Percentiles rank a stretch among this genome's conserved stretches.
These are phyloP conservation scores for Pholiota adiposa DNA, from an alignment of 1,284 basidiomycete species.

Conservation along the genomic window DNA sequence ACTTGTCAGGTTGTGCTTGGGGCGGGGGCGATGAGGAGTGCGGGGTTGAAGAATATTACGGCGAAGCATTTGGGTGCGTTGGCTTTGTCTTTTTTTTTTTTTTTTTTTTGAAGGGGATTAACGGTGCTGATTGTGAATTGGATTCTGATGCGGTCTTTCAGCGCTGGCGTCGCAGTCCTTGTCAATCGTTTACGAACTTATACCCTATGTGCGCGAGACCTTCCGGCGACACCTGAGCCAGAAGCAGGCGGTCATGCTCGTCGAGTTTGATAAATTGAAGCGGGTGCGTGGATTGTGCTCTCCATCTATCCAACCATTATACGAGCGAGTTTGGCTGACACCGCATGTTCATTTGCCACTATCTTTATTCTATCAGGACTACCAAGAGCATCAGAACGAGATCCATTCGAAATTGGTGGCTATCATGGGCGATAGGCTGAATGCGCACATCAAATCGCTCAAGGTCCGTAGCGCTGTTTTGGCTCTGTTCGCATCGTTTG, in stretches of 20 bases:
- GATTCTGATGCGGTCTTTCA: conserved; percentile 32
- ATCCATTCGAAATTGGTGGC: conserved; percentile 97
- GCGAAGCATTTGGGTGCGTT: conserved; percentile 91
- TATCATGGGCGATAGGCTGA: conserved; percentile 97
- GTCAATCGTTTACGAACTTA: conserved; percentile 93
- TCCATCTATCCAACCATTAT: conserved; percentile 6
- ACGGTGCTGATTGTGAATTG: neutral
- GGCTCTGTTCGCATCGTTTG: conserved; percentile 2
- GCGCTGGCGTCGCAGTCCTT: conserved; percentile 95
- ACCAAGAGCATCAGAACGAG: conserved; percentile 99
- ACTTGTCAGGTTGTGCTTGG: conserved; percentile 98
- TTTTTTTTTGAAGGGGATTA: neutral
- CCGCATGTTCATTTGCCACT: neutral
- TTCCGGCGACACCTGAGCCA: conserved; percentile 90
- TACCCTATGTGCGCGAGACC: conserved; percentile 94
- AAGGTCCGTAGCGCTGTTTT: conserved; percentile 50
- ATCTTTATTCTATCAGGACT: conserved; percentile 63
- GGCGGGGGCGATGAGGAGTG: conserved; percentile 97
- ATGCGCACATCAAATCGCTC: conserved; percentile 82
- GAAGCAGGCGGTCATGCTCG: conserved; percentile 95
- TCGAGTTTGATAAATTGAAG: conserved; percentile 98
- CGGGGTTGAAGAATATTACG: conserved; percentile 97
- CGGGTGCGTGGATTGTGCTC: conserved; percentile 57
- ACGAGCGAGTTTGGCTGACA: neutral
- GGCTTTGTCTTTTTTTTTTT: conserved; percentile 5